Percentiles rank a stretch among this genome's conserved stretches.
Evolutionary conservation across 1,284 basidiomycete species (phyloP).

Genomic region (Fistulina hepatica): DNA sequence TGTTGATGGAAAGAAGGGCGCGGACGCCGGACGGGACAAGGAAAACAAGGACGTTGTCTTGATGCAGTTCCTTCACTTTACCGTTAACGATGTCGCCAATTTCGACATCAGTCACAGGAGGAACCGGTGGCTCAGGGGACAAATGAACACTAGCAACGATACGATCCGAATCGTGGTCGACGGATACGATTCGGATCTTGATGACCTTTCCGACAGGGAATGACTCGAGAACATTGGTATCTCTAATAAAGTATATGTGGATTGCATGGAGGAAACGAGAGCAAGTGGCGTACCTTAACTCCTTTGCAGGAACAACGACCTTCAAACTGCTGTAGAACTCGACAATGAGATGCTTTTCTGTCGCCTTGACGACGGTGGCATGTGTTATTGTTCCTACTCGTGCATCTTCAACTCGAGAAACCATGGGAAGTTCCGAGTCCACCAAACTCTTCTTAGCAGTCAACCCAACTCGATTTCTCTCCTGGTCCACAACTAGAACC

Average conservation of each 20-base stretch:
- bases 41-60: slow-evolving; percentile 70
- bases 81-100: slow-evolving; percentile 71
- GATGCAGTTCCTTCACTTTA: slow-evolving; percentile 67
- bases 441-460: slow-evolving; percentile 92
- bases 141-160: slow-evolving; percentile 86
- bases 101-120: slow-evolving; percentile 45
- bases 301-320: slow-evolving; percentile 72
- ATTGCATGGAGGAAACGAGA: not conserved
- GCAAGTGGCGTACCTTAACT: slow-evolving; percentile 55
- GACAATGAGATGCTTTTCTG: slow-evolving; percentile 71
- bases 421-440: slow-evolving; percentile 65
- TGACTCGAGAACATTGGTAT: slow-evolving; percentile 51
- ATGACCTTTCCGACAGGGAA: slow-evolving; percentile 79
- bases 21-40: slow-evolving; percentile 64
- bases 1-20: slow-evolving; percentile 78
- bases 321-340: slow-evolving; percentile 89
- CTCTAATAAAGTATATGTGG: slow-evolving; percentile 31
- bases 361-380: slow-evolving; percentile 75
- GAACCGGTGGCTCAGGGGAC: slow-evolving; percentile 33
- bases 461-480: slow-evolving; percentile 73
- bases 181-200: slow-evolving; percentile 75
- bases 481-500: slow-evolving; percentile 82
- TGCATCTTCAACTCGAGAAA: slow-evolving; percentile 60
- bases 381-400: slow-evolving; percentile 68
- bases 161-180: slow-evolving; percentile 51